Base-by-base conservation (phyloP, 495 filamentous ascomycete genomes). In the Podospora fimiseda region DNA sequence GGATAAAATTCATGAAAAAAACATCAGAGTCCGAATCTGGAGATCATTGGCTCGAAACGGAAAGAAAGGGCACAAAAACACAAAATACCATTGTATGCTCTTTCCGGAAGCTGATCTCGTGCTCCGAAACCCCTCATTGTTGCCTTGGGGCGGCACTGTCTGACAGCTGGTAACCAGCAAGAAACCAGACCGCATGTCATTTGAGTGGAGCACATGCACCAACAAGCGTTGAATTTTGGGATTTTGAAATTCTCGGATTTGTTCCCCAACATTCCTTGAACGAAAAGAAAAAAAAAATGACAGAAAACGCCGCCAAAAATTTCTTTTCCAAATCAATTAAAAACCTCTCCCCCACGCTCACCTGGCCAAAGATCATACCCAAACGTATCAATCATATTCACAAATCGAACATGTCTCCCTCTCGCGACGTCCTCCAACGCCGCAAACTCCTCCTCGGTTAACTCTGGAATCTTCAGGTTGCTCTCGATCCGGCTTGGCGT, bases 311-410 rank as follows among this genome's bases (percentile, higher is more conserved):
- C 43, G 51, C 6, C n/a, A n/a, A n/a, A n/a, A n/a, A n/a, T 20
- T 20, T 30, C 6, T 9, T 22, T 7, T 43, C 19, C 21, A 52
- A 37, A 30, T 22, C 40, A 4, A 42, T 22, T 27, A 20, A 14
- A n/a, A 41, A 5, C 14, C 16, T 18, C 8, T 7, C 8, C 39
- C 4, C 9, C 37, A 22, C 33, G 19, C 53, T 79, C 77, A 40
- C 70, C 74, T 3, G 75, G 65, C 73, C 73, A 75, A 20, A 75
- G 63, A 51, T 80, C 70, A 44, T 72, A 76, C 11, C 76, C 74
- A 60, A 80, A 80, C 1, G 71, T 75, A 50, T 89, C 83, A 73
- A 86, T 89, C 85, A 89, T 89, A 68, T 90, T 88, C 38, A 90
- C 84, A 63, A 90, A 89, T 50, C 86, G 78, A 51, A 72, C 75